These are phyloP conservation scores for Staphylotrichum longicolle DNA, from an alignment of 495 filamentous ascomycete species.

Conservation along the genomic window DNA sequence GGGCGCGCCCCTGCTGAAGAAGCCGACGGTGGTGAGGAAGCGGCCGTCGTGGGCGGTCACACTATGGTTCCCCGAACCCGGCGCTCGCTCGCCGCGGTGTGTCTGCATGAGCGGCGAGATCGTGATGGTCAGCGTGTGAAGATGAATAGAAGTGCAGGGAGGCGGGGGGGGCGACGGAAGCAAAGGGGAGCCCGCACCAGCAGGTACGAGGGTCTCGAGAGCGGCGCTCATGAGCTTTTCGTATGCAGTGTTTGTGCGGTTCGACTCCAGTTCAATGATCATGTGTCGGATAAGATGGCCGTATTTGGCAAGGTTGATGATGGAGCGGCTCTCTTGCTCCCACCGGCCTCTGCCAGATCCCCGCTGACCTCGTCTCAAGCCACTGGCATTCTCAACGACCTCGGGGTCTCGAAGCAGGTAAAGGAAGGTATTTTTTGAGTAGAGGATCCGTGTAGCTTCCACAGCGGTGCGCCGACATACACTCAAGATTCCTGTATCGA, in stretches of 20 bases:
- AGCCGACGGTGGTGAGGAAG: constrained; percentile 24
- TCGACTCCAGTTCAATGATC: constrained; percentile 38
- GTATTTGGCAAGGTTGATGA: constrained; percentile 36
- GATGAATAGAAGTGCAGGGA: constrained; percentile 18
- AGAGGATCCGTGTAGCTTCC: constrained; percentile 39
- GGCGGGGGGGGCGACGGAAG: neutral
- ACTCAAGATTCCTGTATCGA: constrained; percentile 35
- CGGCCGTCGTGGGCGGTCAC: neutral
- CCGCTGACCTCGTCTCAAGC: constrained; percentile 1
- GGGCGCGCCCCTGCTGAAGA: constrained; percentile 20
- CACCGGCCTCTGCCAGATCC: neutral
- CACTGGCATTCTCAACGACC: neutral
- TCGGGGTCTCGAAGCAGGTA: constrained; percentile 41
- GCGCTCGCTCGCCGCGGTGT: neutral
- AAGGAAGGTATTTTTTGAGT: constrained; percentile 41
- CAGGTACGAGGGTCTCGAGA: constrained; percentile 18
- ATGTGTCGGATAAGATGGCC: constrained; percentile 41
- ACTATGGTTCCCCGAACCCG: neutral
- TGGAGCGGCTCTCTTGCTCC: neutral
- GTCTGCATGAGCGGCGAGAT: constrained; percentile 17
- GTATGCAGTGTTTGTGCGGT: constrained; percentile 30
- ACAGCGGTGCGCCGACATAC: constrained; percentile 28
- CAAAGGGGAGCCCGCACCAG: neutral
- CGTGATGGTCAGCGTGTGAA: constrained; percentile 38
- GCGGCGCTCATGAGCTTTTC: constrained; percentile 24